Conservation (phyloP, 2,329 filamentous ascomycete genomes). For the Apiospora sp. region DNA sequence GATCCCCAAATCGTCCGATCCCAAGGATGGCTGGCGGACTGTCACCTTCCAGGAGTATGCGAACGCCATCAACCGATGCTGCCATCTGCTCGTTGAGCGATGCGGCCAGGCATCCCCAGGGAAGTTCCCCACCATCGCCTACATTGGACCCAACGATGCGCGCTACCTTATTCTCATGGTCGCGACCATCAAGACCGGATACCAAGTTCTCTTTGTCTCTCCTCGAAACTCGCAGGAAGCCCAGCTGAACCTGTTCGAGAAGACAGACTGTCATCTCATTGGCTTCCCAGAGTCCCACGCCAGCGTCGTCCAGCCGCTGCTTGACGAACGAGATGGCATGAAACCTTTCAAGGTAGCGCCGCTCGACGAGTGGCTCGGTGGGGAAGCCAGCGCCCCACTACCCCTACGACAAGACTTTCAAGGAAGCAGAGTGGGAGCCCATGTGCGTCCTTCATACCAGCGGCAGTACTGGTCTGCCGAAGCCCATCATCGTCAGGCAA, state of each 20-base stretch:
- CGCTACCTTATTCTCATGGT: conserved; percentile 37
- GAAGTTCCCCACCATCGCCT: conserved; percentile 50
- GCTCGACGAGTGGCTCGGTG: conserved; percentile 46
- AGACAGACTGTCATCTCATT: conserved; percentile 51
- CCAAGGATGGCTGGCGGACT: conserved; percentile 49
- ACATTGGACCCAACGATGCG: conserved; percentile 51
- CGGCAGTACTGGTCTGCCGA: conserved; percentile 55
- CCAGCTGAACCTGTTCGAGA: conserved; percentile 53
- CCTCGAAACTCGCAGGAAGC: conserved; percentile 54
- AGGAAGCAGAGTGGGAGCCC: conserved; percentile 52
- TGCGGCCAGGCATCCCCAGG: conserved; percentile 36
- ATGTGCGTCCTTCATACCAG: conserved; percentile 53
- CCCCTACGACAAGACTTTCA: conserved; percentile 51
- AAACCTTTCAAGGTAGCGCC: conserved; percentile 44
- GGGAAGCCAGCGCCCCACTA: conserved; percentile 44
- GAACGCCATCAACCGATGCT: conserved; percentile 51
- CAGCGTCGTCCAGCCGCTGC: conserved; percentile 45
- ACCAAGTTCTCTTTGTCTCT: conserved; percentile 52
- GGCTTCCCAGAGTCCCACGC: conserved; percentile 43
- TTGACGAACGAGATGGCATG: conserved; percentile 48
- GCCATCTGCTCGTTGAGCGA: conserved; percentile 42
- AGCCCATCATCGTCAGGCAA: conserved; percentile 50
- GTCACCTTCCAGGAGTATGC: conserved; percentile 48
- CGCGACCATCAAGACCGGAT: conserved; percentile 39
- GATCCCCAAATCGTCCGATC: conserved; percentile 45